Conservation (phyloP, 371 early-diverging fungal species). For the Circinella umbellata region DNA sequence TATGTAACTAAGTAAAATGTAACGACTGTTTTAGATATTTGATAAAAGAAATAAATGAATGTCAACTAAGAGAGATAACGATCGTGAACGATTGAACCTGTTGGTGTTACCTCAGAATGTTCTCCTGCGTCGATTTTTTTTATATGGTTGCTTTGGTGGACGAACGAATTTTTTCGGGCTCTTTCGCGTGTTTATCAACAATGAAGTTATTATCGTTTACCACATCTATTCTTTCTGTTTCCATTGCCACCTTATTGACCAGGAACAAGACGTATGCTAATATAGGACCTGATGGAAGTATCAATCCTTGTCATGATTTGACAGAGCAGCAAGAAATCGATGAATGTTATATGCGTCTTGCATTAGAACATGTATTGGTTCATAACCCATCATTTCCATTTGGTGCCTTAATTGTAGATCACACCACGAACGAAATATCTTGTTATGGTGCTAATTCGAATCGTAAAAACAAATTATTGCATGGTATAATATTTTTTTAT, state of each 20-base stretch:
- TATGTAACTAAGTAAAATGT: background rate
- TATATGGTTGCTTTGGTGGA: background rate
- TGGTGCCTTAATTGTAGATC: constrained; percentile 40
- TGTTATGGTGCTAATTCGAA: constrained; percentile 42
- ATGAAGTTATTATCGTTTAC: background rate
- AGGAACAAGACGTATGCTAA: background rate
- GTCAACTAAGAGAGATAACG: background rate
- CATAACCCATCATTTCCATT: constrained; percentile 37
- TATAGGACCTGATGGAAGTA: constrained; percentile 13
- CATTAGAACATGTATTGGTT: constrained; percentile 35
- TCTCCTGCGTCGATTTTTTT: background rate
- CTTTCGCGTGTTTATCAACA: constrained; percentile 8
- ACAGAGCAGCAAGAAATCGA: constrained; percentile 22
- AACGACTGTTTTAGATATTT: constrained; percentile 2
- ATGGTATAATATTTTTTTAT: constrained; percentile 24
- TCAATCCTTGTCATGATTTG: constrained; percentile 17
- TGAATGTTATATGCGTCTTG: constrained; percentile 39
- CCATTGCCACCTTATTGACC: background rate
- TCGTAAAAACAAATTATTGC: constrained; percentile 34
- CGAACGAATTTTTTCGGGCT: constrained; percentile 3
- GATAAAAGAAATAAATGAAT: background rate
- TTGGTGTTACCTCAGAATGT: background rate
- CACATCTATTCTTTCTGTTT: background rate
- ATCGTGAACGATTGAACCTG: background rate
- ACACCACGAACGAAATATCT: constrained; percentile 37